Conservation (phyloP, 306 rosid species). For the Styphnolobium japonicum region DNA sequence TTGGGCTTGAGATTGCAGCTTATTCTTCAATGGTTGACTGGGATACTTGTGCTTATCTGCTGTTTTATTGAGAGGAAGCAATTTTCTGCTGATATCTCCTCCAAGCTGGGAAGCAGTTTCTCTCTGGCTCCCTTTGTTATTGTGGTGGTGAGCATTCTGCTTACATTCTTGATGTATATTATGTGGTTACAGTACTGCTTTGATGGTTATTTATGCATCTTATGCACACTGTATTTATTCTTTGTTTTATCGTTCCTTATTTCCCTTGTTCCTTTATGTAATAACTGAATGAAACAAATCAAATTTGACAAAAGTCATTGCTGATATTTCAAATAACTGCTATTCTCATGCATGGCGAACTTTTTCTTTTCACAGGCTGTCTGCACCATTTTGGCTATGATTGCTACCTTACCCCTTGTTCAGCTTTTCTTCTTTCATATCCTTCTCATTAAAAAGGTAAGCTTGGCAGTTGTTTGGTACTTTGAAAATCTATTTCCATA, state of each 20-base stretch:
- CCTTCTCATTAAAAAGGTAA: slow-evolving; percentile 92
- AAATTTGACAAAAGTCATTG: background rate
- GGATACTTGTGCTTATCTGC: slow-evolving; percentile 84
- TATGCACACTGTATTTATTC: background rate
- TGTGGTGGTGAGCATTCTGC: slow-evolving; percentile 73
- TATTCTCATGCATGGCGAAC: background rate
- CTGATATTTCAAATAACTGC: background rate
- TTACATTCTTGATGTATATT: background rate
- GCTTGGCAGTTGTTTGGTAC: background rate
- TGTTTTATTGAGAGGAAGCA: slow-evolving; percentile 82
- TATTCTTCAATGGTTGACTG: slow-evolving; percentile 96
- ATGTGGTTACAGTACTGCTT: background rate
- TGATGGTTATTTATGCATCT: background rate
- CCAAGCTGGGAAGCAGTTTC: slow-evolving; percentile 94
- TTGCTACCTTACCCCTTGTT: slow-evolving; percentile 89
- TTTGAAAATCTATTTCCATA: background rate
- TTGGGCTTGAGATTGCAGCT: slow-evolving; percentile 99
- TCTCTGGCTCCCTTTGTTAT: slow-evolving; percentile 76
- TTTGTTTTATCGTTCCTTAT: background rate
- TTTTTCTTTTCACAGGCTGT: slow-evolving; percentile 54
- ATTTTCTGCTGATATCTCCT: slow-evolving; percentile 64
- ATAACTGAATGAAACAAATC: background rate
- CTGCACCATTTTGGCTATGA: slow-evolving; percentile 89
- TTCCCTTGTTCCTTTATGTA: background rate
- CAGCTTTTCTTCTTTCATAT: slow-evolving; percentile 96